Evolutionary conservation across 163 green algal species (phyloP).

Genomic region (Prototheca wickerhamii): DNA sequence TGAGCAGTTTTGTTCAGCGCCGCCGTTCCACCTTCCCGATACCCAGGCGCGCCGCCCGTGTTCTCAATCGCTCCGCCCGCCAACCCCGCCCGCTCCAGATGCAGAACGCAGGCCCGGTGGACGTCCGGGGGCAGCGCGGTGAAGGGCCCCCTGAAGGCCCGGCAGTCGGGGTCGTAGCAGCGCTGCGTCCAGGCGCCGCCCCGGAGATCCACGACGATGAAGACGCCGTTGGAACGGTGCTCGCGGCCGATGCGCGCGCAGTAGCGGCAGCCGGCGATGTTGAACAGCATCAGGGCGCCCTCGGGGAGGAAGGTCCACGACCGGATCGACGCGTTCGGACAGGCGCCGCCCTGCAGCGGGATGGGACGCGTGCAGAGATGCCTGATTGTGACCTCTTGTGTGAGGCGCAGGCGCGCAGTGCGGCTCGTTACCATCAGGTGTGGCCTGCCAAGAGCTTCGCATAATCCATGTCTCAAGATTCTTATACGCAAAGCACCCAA

Average conservation of each 20-base stretch:
- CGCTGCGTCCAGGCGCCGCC: constrained; percentile 46
- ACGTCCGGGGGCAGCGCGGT: constrained; percentile 18
- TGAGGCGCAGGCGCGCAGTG: no score
- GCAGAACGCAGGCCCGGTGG: neutral
- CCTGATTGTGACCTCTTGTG: no score
- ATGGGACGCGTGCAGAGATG: no score
- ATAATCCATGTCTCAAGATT: neutral
- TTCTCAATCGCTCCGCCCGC: no score
- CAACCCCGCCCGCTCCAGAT: no score
- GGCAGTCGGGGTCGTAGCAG: constrained; percentile 68
- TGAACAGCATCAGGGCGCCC: constrained; percentile 34
- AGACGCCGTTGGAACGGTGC: constrained; percentile 69
- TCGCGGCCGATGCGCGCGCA: constrained; percentile 29
- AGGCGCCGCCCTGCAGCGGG: constrained; percentile 32
- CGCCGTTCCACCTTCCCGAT: no score
- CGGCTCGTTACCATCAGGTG: no score
- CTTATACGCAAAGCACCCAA: neutral
- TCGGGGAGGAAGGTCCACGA: constrained; percentile 38
- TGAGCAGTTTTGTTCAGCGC: no score
- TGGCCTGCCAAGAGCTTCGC: no score
- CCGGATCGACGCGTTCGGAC: constrained; percentile 35
- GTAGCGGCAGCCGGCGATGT: constrained; percentile 48
- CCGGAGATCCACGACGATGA: constrained; percentile 34
- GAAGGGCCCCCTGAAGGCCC: neutral
- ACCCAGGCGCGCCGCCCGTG: no score